These are phyloP conservation scores for Puccinellia tenuiflora DNA, from an alignment of 176 grass and related monocot genomes.

Conservation along the genomic window DNA sequence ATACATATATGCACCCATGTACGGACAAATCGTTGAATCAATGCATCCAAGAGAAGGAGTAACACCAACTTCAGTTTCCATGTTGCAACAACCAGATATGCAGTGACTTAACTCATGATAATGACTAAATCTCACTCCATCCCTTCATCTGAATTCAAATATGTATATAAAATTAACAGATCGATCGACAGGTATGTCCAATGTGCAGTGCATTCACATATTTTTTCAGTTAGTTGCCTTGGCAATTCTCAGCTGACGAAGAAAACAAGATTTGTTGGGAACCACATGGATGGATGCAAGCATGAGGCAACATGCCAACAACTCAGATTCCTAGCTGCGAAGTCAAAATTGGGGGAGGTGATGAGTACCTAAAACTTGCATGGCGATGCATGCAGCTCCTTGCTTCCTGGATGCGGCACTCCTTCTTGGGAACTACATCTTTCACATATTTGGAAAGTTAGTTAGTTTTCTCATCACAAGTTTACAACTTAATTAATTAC, in stretches of 20 bases:
- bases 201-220: not conserved
- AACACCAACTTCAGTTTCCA: not conserved
- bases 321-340: slow-evolving; percentile 20
- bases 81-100: slow-evolving; percentile 31
- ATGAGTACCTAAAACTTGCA: not conserved
- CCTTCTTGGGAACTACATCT: not conserved
- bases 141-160: not conserved
- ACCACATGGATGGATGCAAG: not conserved
- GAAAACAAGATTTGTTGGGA: not conserved
- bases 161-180: slow-evolving; percentile 9
- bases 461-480: not conserved
- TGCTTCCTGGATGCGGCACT: not conserved
- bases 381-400: not conserved
- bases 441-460: not conserved
- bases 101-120: slow-evolving; percentile 17
- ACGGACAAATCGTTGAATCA: not conserved
- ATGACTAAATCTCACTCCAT: not conserved
- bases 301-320: slow-evolving; percentile 27
- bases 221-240: slow-evolving; percentile 13
- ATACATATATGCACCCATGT: not conserved
- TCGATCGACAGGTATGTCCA: not conserved
- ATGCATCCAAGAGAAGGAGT: not conserved
- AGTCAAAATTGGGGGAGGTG: slow-evolving; percentile 26
- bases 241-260: slow-evolving; percentile 28
- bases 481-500: not conserved